Evolutionary conservation across 2,329 filamentous ascomycete genomes (phyloP).

Genomic region (Elsinoe perseae): DNA sequence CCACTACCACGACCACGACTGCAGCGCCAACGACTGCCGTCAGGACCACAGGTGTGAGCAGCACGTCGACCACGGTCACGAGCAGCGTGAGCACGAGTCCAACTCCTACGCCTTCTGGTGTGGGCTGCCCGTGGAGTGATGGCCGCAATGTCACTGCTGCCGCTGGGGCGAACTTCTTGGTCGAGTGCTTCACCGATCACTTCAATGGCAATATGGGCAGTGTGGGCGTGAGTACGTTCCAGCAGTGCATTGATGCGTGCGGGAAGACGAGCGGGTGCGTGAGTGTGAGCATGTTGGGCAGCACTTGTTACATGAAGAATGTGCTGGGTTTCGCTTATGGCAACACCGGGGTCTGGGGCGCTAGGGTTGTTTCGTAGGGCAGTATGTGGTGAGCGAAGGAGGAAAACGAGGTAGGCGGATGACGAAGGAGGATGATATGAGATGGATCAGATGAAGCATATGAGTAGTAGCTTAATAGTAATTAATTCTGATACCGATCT

Average conservation of each 20-base stretch:
- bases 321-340: constrained; percentile 14
- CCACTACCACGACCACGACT: not conserved
- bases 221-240: constrained; percentile 18
- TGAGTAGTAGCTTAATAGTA: too few species aligned
- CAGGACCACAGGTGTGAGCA: not conserved
- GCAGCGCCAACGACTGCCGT: not conserved
- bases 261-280: not conserved
- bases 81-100: constrained; percentile 13
- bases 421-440: too few species aligned
- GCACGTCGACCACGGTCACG: not conserved
- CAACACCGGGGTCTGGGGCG: constrained; percentile 19
- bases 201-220: constrained; percentile 19
- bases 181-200: constrained; percentile 25
- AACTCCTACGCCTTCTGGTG: constrained; percentile 16
- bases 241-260: constrained; percentile 18
- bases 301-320: constrained; percentile 18
- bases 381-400: not conserved
- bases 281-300: constrained; percentile 14
- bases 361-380: not conserved
- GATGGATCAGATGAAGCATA: too few species aligned
- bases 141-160: constrained; percentile 20
- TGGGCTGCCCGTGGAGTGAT: constrained; percentile 26
- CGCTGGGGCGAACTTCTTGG: constrained; percentile 23
- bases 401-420: too few species aligned
- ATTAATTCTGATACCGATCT: too few species aligned